Percentiles rank a stretch among this genome's conserved stretches.
Evolutionary conservation across 768 basidiomycete genomes (phyloP).

Genomic region (Boletus rubescentipes): DNA sequence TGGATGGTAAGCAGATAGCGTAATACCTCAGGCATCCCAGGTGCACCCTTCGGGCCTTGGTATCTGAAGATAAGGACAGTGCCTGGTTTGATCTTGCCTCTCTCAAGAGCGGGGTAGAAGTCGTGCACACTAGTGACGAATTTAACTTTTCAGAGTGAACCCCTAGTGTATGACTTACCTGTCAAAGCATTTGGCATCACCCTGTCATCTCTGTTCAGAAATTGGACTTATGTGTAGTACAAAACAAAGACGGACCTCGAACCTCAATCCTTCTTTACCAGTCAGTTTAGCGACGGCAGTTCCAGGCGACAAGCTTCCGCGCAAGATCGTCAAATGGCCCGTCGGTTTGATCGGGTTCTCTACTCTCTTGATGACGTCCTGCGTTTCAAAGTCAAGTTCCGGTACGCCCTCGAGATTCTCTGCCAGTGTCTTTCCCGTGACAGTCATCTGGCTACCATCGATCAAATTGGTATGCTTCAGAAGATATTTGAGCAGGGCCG

Average conservation of each 20-base stretch:
- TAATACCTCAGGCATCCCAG: constrained; percentile 89
- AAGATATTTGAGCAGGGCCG: constrained; percentile 81
- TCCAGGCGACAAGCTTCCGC: constrained; percentile 86
- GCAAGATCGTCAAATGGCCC: constrained; percentile 84
- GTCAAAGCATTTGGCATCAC: constrained; percentile 77
- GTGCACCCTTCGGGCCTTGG: constrained; percentile 89
- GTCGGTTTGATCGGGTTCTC: constrained; percentile 82
- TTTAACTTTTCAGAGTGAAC: background rate
- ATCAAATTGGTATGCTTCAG: constrained; percentile 75
- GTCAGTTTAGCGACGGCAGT: constrained; percentile 92
- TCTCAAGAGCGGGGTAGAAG: constrained; percentile 73
- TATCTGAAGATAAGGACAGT: constrained; percentile 82
- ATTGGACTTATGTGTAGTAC: background rate
- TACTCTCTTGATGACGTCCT: constrained; percentile 73
- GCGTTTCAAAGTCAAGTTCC: constrained; percentile 67
- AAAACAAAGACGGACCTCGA: constrained; percentile 54
- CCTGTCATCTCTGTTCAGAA: constrained; percentile 38
- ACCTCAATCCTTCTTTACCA: constrained; percentile 84
- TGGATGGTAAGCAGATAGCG: background rate
- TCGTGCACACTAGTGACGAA: constrained; percentile 48
- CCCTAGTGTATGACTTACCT: constrained; percentile 37
- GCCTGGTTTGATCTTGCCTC: constrained; percentile 73
- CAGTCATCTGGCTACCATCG: constrained; percentile 80
- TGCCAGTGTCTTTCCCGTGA: constrained; percentile 88
- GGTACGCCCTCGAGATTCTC: constrained; percentile 80